phyloP scores from a whole-genome alignment of 2,329 filamentous ascomycete genomes.

The Mycocentrospora acerina region DNA sequence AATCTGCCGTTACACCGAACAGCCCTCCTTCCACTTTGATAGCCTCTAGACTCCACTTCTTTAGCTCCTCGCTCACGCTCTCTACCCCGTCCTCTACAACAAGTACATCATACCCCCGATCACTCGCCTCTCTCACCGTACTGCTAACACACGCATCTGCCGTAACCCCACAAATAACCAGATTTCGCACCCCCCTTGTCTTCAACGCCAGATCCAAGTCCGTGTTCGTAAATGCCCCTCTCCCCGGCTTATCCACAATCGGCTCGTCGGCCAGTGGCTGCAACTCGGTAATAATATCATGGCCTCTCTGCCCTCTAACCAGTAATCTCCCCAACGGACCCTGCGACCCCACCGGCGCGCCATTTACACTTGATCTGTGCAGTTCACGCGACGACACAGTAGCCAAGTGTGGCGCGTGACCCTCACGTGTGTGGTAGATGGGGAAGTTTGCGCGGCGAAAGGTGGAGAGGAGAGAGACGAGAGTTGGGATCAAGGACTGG shows the following conservation, averaged over 20 bases:
- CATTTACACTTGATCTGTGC: conserved; percentile 56
- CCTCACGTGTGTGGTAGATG: conserved; percentile 55
- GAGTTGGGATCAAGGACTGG: conserved; percentile 48
- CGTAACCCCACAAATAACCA: conserved; percentile 57
- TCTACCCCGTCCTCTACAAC: conserved; percentile 53
- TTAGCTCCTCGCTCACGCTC: conserved; percentile 30
- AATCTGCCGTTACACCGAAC: conserved; percentile 28
- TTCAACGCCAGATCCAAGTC: conserved; percentile 56
- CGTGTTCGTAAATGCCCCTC: conserved; percentile 56
- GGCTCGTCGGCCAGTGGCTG: conserved; percentile 51
- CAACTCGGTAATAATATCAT: conserved; percentile 59
- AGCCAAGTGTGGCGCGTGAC: conserved; percentile 56
- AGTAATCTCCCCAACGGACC: conserved; percentile 61
- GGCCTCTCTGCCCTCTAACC: conserved; percentile 59
- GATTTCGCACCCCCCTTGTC: conserved; percentile 54
- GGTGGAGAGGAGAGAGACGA: conserved; percentile 44
- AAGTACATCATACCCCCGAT: conserved; percentile 57
- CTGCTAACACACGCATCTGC: conserved; percentile 59
- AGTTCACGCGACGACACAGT: conserved; percentile 58
- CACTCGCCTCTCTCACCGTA: conserved; percentile 58
- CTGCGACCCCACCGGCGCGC: conserved; percentile 52
- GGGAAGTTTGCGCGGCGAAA: conserved; percentile 47
- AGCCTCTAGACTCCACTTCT: conserved; percentile 31
- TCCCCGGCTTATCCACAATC: conserved; percentile 58
- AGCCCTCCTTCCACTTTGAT: conserved; percentile 31